These are phyloP conservation scores for Aspergillus fumigatiaffinis DNA, from an alignment of 2,329 filamentous ascomycete genomes.

Conservation along the genomic window DNA sequence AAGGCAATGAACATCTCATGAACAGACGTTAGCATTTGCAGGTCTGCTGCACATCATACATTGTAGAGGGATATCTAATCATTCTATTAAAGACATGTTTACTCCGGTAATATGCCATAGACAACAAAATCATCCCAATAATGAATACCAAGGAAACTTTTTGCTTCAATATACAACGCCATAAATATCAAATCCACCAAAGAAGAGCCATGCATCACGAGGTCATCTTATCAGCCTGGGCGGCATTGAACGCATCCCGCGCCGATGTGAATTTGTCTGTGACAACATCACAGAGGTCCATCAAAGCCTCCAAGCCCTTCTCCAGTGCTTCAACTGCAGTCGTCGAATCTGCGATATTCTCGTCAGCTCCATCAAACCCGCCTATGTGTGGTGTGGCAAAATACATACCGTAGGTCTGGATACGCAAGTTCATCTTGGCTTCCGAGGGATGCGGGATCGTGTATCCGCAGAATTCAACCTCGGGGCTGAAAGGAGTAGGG, in stretches of 20 bases:
- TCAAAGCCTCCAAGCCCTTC: slow-evolving; percentile 83
- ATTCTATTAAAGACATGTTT: not conserved
- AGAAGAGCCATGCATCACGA: slow-evolving; percentile 17
- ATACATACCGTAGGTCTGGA: slow-evolving; percentile 85
- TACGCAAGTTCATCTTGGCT: slow-evolving; percentile 92
- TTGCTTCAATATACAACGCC: not conserved
- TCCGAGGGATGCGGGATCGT: slow-evolving; percentile 96
- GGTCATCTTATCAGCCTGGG: slow-evolving; percentile 32
- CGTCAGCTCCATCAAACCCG: not conserved
- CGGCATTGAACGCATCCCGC: slow-evolving; percentile 56
- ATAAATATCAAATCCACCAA: slow-evolving; percentile 11
- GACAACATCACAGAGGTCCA: slow-evolving; percentile 89
- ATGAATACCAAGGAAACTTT: slow-evolving; percentile 6
- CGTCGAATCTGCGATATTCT: slow-evolving; percentile 59
- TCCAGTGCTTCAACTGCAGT: slow-evolving; percentile 80
- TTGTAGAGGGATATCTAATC: not conserved
- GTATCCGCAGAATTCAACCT: slow-evolving; percentile 97
- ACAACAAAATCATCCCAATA: slow-evolving; percentile 1
- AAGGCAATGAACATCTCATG: not conserved
- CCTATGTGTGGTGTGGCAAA: not conserved
- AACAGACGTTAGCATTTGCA: not conserved
- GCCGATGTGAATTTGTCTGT: slow-evolving; percentile 79
- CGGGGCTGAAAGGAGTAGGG: slow-evolving; percentile 58
- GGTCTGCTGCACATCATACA: not conserved
- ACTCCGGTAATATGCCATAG: not conserved